phyloP scores from a whole-genome alignment of 371 early-diverging fungal genomes.

The Umbelopsis sp. region DNA sequence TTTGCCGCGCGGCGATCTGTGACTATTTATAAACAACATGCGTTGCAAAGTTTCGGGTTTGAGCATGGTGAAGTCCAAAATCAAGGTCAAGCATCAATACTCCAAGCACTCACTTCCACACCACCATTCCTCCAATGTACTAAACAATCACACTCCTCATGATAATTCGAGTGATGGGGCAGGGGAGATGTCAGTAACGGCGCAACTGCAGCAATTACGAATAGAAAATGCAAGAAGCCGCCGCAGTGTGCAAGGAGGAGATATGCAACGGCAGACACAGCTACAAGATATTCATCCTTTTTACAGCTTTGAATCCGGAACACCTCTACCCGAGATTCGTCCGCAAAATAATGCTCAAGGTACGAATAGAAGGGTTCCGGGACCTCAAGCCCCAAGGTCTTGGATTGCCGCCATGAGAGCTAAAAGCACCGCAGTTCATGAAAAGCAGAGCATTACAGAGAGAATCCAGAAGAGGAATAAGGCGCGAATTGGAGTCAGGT shows the following conservation, averaged over 20 bases:
- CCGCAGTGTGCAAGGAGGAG: no score
- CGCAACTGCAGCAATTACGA: neutral
- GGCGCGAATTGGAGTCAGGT: neutral
- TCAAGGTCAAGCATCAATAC: neutral
- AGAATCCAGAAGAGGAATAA: neutral
- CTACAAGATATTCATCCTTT: conserved; percentile 7
- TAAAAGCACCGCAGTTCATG: neutral
- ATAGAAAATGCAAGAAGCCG: conserved; percentile 7
- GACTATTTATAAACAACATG: neutral
- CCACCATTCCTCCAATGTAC: neutral
- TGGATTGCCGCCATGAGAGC: neutral
- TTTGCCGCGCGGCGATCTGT: neutral
- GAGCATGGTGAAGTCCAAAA: neutral
- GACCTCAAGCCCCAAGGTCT: conserved; percentile 2
- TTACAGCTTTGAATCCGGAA: neutral
- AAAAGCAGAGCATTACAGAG: neutral
- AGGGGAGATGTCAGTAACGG: neutral
- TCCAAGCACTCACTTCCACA: neutral
- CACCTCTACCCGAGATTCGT: conserved; percentile 1
- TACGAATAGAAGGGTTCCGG: neutral
- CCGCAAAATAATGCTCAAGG: neutral
- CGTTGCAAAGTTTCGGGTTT: neutral
- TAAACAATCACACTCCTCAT: neutral
- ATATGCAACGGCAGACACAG: neutral
- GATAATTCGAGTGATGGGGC: neutral